Conservation (phyloP, 73 alveolate genomes). For the Uronychia binucleata region DNA sequence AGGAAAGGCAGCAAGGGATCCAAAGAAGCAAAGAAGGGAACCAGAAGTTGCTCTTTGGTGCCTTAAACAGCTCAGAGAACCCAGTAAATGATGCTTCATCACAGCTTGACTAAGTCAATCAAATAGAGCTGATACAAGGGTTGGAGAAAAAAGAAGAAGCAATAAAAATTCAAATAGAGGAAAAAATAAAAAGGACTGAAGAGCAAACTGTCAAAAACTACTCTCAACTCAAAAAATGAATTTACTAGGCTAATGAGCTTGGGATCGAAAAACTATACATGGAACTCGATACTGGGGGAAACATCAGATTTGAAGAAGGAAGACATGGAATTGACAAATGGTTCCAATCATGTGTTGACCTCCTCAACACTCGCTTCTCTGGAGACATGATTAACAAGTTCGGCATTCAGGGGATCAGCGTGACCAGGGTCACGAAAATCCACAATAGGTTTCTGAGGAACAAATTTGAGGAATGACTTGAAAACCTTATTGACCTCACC, state of each 20-base stretch:
- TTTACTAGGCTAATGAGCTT: neutral
- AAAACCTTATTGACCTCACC: slow-evolving; percentile 66
- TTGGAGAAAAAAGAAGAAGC: neutral
- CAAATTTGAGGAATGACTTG: slow-evolving; percentile 50
- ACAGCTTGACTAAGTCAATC: neutral
- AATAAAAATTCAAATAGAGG: slow-evolving; percentile 3
- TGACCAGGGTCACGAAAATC: slow-evolving; percentile 47
- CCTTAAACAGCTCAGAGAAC: neutral
- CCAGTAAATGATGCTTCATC: neutral
- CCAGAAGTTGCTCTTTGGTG: neutral
- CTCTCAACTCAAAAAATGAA: neutral
- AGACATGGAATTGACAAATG: slow-evolving; percentile 38
- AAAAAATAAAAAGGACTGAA: neutral
- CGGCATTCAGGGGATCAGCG: slow-evolving; percentile 33
- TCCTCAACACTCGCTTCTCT: slow-evolving; percentile 11
- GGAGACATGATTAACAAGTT: slow-evolving; percentile 39
- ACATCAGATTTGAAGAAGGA: slow-evolving; percentile 53
- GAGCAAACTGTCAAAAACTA: slow-evolving; percentile 2
- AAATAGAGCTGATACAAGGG: neutral
- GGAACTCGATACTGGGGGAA: slow-evolving; percentile 15
- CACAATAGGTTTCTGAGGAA: slow-evolving; percentile 52
- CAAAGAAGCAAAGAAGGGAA: neutral
- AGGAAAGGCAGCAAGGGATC: neutral
- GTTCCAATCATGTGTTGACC: slow-evolving; percentile 33
- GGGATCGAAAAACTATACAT: neutral